These are phyloP conservation scores for Beauveria sp. DNA, from an alignment of 2,329 filamentous ascomycete species.

Conservation along the genomic window DNA sequence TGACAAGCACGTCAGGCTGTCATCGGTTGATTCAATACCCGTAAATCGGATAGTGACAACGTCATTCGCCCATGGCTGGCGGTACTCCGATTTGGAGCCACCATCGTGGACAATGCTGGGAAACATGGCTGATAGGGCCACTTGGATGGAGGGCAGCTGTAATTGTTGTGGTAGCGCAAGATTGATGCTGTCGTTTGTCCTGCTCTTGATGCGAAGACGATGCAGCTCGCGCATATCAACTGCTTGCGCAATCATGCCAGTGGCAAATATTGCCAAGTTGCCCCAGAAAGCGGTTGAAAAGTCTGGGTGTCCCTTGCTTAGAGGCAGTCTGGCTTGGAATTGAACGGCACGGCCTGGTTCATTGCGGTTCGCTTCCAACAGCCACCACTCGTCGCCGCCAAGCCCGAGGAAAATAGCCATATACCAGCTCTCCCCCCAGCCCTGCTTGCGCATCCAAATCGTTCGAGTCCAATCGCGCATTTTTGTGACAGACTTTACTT, in stretches of 20 bases:
- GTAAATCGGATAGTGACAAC: constrained; percentile 51
- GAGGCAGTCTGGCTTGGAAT: constrained; percentile 33
- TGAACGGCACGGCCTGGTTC: constrained; percentile 19
- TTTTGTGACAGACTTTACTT: constrained; percentile 53
- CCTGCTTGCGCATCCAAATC: constrained; percentile 60
- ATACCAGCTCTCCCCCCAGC: constrained; percentile 69
- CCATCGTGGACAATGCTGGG: constrained; percentile 26
- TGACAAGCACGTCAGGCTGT: constrained; percentile 31
- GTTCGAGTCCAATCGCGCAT: constrained; percentile 55
- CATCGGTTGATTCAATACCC: constrained; percentile 28
- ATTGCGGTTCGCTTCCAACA: constrained; percentile 50
- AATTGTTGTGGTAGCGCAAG: constrained; percentile 35
- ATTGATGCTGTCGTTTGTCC: constrained; percentile 26
- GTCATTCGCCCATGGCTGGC: constrained; percentile 50
- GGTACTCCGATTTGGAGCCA: constrained; percentile 17
- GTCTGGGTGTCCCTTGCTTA: constrained; percentile 36
- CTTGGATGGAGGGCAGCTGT: constrained; percentile 39
- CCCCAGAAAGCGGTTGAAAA: constrained; percentile 44
- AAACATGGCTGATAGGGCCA: constrained; percentile 41
- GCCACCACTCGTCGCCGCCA: constrained; percentile 72
- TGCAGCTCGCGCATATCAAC: constrained; percentile 42
- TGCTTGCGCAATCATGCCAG: constrained; percentile 44
- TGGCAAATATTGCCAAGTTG: constrained; percentile 41
- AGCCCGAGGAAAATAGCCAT: constrained; percentile 63
- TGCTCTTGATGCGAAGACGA: constrained; percentile 34